A percentile compares a stretch with the other conserved stretches of the same genome.
phyloP scores from a whole-genome alignment of 768 basidiomycete species.

The Rubroboletus satanas region DNA sequence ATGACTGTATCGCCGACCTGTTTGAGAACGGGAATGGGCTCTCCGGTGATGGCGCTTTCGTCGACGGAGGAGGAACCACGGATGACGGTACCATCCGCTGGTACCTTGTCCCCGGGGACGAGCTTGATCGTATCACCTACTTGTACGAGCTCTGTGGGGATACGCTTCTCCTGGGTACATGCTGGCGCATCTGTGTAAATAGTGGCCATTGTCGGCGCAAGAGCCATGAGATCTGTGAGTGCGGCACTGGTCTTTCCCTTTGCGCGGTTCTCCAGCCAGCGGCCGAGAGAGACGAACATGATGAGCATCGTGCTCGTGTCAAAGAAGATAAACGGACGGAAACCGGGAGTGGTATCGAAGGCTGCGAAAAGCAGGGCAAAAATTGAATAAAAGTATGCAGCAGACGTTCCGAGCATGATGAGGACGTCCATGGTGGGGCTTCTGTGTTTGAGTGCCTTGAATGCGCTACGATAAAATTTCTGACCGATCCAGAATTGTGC shows the following conservation, averaged over 20 bases:
- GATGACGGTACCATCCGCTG: conserved; percentile 90
- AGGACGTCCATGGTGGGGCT: conserved; percentile 98
- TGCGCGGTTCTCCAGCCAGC: conserved; percentile 93
- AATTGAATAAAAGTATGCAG: conserved; percentile 90
- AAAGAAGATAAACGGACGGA: conserved; percentile 87
- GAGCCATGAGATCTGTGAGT: conserved; percentile 92
- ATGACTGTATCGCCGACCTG: conserved; percentile 82
- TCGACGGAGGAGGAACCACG: conserved; percentile 85
- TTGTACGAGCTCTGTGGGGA: conserved; percentile 92
- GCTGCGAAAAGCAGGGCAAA: conserved; percentile 61
- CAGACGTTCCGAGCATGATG: conserved; percentile 90
- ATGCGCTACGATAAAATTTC: conserved; percentile 86
- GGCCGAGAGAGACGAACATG: conserved; percentile 93
- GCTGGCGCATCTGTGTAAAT: conserved; percentile 86
- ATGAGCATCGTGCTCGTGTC: conserved; percentile 99
- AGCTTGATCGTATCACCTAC: conserved; percentile 91
- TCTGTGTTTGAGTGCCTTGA: conserved; percentile 84
- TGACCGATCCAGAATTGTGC: conserved; percentile 90
- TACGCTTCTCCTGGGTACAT: conserved; percentile 82
- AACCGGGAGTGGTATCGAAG: conserved; percentile 60
- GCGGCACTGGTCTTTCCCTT: conserved; percentile 98
- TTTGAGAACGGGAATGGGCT: conserved; percentile 86
- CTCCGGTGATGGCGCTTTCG: conserved; percentile 95
- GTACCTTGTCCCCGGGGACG: conserved; percentile 94
- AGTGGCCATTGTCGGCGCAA: conserved; percentile 91